phyloP scores from a whole-genome alignment of 2,329 filamentous ascomycete species.

The Trichoderma sp. region DNA sequence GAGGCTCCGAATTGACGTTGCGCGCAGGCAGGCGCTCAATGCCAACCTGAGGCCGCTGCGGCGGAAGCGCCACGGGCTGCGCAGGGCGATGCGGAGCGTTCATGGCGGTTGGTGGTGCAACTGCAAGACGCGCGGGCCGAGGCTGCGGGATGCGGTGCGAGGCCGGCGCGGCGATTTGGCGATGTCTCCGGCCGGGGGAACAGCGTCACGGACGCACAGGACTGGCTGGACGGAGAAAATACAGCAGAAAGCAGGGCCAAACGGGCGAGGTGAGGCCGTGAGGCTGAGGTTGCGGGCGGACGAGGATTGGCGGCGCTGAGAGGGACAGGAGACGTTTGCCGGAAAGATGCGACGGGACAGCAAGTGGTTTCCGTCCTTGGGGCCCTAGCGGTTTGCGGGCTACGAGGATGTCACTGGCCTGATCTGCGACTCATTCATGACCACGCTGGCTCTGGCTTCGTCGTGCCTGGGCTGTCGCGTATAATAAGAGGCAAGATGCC shows the following conservation, averaged over 20 bases:
- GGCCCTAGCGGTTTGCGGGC: background rate
- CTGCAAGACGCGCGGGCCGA: background rate
- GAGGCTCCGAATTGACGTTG: conserved; percentile 72
- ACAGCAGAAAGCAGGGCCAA: background rate
- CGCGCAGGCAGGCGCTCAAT: conserved; percentile 78
- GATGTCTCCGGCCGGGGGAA: background rate
- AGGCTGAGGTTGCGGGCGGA: background rate
- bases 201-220: background rate
- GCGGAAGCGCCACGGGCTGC: conserved; percentile 63
- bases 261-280: background rate
- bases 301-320: background rate
- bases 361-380: background rate
- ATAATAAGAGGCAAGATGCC: background rate
- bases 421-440: conserved; percentile 11
- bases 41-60: conserved; percentile 75
- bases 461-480: background rate
- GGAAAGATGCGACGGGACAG: background rate
- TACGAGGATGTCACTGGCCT: conserved; percentile 6
- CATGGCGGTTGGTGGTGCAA: background rate
- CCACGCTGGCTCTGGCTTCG: background rate
- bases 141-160: background rate
- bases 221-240: background rate
- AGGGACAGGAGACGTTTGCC: background rate
- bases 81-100: conserved; percentile 28
- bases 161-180: conserved; percentile 6